Evolutionary conservation across 1,284 basidiomycete genomes (phyloP).

Genomic region (Tylopilus orsonianus): DNA sequence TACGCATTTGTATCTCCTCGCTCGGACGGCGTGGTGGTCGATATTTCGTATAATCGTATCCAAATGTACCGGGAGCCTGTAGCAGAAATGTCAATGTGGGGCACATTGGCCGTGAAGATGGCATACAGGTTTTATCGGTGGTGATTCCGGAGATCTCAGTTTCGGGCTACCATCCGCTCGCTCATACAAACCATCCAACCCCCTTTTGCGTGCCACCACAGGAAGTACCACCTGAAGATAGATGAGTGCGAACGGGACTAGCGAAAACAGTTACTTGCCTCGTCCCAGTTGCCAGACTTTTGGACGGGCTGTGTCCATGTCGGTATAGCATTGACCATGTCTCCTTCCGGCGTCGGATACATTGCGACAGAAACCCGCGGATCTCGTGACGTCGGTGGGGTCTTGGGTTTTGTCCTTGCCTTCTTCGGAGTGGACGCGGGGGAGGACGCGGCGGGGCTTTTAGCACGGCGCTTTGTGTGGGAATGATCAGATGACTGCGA

Average conservation of each 20-base stretch:
- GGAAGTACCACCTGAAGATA: slow-evolving; percentile 53
- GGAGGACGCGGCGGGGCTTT: slow-evolving; percentile 42
- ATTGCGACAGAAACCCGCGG: slow-evolving; percentile 51
- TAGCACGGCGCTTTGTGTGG: slow-evolving; percentile 42
- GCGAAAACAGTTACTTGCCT: slow-evolving; percentile 45
- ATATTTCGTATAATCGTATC: slow-evolving; percentile 67
- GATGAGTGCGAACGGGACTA: slow-evolving; percentile 10
- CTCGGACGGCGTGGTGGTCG: slow-evolving; percentile 43
- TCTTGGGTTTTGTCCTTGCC: slow-evolving; percentile 36
- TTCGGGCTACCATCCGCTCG: slow-evolving; percentile 62
- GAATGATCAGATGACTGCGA: slow-evolving; percentile 32
- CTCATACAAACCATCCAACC: slow-evolving; percentile 66
- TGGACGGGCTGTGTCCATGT: slow-evolving; percentile 73
- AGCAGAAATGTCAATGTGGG: slow-evolving; percentile 9
- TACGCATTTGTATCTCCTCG: slow-evolving; percentile 60
- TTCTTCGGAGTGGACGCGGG: slow-evolving; percentile 39
- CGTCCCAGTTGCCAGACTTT: slow-evolving; percentile 72
- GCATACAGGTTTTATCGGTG: slow-evolving; percentile 55
- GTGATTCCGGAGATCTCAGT: slow-evolving; percentile 41
- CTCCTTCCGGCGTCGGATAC: slow-evolving; percentile 57
- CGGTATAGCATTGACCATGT: slow-evolving; percentile 67
- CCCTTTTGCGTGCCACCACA: slow-evolving; percentile 81
- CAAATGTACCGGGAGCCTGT: slow-evolving; percentile 82
- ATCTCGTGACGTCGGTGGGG: slow-evolving; percentile 31
- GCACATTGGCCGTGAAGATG: slow-evolving; percentile 2